Evolutionary conservation across 2,329 filamentous ascomycete species (phyloP).

Genomic region (Westerdykella sp.): DNA sequence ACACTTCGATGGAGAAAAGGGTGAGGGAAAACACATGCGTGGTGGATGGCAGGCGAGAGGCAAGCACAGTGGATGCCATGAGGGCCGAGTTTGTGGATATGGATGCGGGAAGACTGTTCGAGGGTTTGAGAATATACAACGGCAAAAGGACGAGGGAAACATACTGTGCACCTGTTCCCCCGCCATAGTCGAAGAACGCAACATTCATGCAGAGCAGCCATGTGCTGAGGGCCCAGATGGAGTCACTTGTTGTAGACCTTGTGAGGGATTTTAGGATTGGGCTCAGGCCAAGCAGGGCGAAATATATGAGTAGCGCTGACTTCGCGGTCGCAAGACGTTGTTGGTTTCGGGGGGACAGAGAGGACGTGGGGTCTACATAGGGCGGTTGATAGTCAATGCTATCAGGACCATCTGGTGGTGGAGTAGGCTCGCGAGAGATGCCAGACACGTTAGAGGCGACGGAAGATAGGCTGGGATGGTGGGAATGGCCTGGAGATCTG

Average conservation of each 20-base stretch:
- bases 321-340: constrained; percentile 76
- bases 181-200: constrained; percentile 95
- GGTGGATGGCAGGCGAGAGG: constrained; percentile 79
- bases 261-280: constrained; percentile 98
- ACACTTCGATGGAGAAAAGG: constrained; percentile 94
- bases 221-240: constrained; percentile 94
- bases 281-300: constrained; percentile 80
- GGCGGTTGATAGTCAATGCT: constrained; percentile 32
- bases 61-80: constrained; percentile 92
- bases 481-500: constrained; percentile 36
- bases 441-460: constrained; percentile 42
- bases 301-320: constrained; percentile 88
- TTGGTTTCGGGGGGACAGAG: constrained; percentile 51
- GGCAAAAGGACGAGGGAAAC: constrained; percentile 5
- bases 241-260: constrained; percentile 82
- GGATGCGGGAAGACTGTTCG: constrained; percentile 59
- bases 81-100: constrained; percentile 92
- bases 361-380: constrained; percentile 33
- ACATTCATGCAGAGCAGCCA: constrained; percentile 93
- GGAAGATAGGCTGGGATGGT: constrained; percentile 53
- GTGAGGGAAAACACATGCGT: constrained; percentile 93
- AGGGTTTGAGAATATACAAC: constrained; percentile 14
- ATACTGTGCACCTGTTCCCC: constrained; percentile 52
- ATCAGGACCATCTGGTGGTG: constrained; percentile 38
- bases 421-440: constrained; percentile 27